Conservation (phyloP, 2,329 filamentous ascomycete species). For the Fusarium sp. region DNA sequence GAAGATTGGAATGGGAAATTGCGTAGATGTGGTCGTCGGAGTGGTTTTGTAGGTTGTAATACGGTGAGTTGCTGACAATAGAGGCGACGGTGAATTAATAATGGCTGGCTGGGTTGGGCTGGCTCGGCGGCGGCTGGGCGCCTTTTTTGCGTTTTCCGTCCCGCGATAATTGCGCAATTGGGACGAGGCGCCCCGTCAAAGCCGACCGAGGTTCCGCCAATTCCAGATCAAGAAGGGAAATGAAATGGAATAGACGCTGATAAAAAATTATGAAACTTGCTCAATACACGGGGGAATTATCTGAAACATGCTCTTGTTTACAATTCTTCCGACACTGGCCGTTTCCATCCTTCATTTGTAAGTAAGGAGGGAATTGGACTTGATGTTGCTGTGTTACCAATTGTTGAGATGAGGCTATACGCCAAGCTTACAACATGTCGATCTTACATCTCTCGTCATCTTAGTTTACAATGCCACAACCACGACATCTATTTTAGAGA, state of each 20-base stretch:
- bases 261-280: conserved; percentile 39
- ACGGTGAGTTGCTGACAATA: conserved; percentile 30
- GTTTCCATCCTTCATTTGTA: not conserved
- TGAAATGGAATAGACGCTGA: not conserved
- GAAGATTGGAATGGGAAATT: not conserved
- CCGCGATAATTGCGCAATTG: conserved; percentile 46
- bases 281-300: conserved; percentile 40
- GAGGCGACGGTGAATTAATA: conserved; percentile 40
- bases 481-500: not conserved
- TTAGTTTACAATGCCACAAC: conserved; percentile 6
- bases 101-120: conserved; percentile 23
- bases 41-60: conserved; percentile 7
- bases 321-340: conserved; percentile 6
- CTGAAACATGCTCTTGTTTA: conserved; percentile 24
- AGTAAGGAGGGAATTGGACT: not conserved
- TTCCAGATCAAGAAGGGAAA: conserved; percentile 7
- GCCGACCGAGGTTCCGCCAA: conserved; percentile 12
- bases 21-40: not conserved
- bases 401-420: not conserved
- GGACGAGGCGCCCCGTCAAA: not conserved
- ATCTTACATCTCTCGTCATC: conserved; percentile 21
- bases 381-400: not conserved
- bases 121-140: not conserved
- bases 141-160: conserved; percentile 4
- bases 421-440: not conserved